Evolutionary conservation across 2,329 filamentous ascomycete species (phyloP), one percentile per base, ranked within the genome.

Genomic region (Curvularia spicifera): DNA sequence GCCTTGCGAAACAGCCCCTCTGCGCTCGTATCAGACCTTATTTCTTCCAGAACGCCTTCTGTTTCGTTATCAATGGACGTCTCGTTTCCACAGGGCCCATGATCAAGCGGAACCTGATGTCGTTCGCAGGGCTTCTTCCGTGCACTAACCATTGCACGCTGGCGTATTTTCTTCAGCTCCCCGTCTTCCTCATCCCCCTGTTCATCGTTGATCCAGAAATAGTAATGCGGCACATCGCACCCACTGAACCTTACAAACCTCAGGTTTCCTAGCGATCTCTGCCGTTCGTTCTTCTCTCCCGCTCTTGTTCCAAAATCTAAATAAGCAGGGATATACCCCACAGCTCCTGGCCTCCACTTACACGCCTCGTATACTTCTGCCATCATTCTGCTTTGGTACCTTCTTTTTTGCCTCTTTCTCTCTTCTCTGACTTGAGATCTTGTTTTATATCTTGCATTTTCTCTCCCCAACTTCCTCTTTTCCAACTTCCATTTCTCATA

Each of bases 221-320:
- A 73, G 55, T 73, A 76, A 46, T 72, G 71, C 20, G 74, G 74
- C 1, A 76, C 51, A 45, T 71, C 65, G 39, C 67, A 70, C 2
- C 65, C 65, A 1, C 44, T 56, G 35, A 74, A 73, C 10, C 70
- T 64, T 1, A 76, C 60, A 37, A 64, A 76, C 46, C 65, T 73
- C 15, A 76, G 39, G 12, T 66, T 70, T 0, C 66, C 61, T 1
- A 73, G 39, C 5, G 1, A 18, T 20, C 13, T 60, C 22, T 20
- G 33, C 26, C 10, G 56, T 28, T 29, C 1, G 10, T 15, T 56
- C 1, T 48, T n/a, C 13, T 43, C 5, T 6, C 2, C 10, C 8
- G 37, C 26, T 2, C 10, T 5, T 20, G 22, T 8, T 5, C 57
- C 56, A 44, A 61, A 70, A 28, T 69, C 67, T 3, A 76, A 46